phyloP scores from a whole-genome alignment of 2,329 filamentous ascomycete species.

The Escovopsis sp. region DNA sequence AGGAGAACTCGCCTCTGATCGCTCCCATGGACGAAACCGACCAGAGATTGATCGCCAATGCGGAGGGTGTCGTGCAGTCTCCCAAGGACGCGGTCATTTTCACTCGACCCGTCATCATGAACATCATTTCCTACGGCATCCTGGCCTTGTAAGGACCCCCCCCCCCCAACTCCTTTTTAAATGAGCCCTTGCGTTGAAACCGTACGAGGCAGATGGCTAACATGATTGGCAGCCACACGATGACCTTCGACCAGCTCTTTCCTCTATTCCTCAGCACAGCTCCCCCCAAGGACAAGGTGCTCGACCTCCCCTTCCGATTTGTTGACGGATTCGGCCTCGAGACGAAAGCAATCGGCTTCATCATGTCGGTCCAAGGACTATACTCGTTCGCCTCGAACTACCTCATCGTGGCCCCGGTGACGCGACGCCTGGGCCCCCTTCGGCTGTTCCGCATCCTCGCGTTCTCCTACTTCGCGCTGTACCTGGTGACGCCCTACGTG shows the following conservation, averaged over 20 bases:
- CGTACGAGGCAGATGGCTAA: conserved; percentile 10
- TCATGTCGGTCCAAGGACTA: conserved; percentile 76
- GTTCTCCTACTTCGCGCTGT: conserved; percentile 72
- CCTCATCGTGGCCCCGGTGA: conserved; percentile 68
- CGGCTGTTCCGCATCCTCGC: conserved; percentile 71
- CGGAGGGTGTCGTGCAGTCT: not conserved
- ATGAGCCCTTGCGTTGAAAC: too few species aligned
- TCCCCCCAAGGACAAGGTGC: conserved; percentile 33
- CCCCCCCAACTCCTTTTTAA: too few species aligned
- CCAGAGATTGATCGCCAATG: not conserved
- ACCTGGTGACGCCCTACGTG: conserved; percentile 78
- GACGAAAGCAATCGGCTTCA: conserved; percentile 71
- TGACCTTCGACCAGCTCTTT: conserved; percentile 88
- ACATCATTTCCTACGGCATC: conserved; percentile 82
- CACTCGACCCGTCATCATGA: conserved; percentile 70
- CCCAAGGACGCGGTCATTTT: conserved; percentile 44
- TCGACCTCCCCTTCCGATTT: conserved; percentile 71
- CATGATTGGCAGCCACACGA: conserved; percentile 60
- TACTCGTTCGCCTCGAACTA: conserved; percentile 83
- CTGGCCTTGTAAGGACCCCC: conserved; percentile 69
- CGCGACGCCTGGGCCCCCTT: conserved; percentile 60
- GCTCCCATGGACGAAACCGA: conserved; percentile 15
- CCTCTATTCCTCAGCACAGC: conserved; percentile 77
- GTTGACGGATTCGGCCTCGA: conserved; percentile 72
- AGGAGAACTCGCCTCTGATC: conserved; percentile 38